Evolutionary conservation across 306 rosid species (phyloP), one percentile per base, ranked within the genome.

Genomic region (Aeschynomene evenia): DNA sequence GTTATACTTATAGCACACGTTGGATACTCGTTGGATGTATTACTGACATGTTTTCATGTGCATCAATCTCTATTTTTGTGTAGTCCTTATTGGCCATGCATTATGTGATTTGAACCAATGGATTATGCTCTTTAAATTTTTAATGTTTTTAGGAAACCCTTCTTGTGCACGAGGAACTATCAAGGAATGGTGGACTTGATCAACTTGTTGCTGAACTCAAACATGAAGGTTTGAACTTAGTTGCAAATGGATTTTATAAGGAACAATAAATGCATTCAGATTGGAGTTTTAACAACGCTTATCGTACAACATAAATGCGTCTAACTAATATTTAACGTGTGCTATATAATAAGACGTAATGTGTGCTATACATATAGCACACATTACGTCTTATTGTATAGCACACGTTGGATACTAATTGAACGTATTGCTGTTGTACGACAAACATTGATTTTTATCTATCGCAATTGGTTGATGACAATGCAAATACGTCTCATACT

Each of bases 131-230:
- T 51, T 48, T 62, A 39, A 56, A n/a, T 59, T 53, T 21, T 9
- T 55, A 63, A 11, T 80, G 40, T 57, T 77, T 70, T 36, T 79
- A 91, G 97, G 94, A 94, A 88, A 94, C 96, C 22, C 95, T 94
- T 64, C 90, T 94, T 54, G 86, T 94, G 18, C 99, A 94, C 83
- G 74, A 84, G 79, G 92, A 85, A 73, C 79, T 91, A 67, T 29
- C 82, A 28, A 63, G 13, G 22, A 80, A 83, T 68, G 87, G 88
- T 31, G 83, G 68, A 39, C 77, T 94, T 18, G 34, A 68, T 52
- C 70, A 77, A 54, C 84, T 91, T 51, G 45, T 91, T 21, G 57
- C 73, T 48, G 92, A 81, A 78, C 99, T 94, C 71, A 80, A 63
- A 52, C 20, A 11, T 0, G 82, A 73, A 88, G 99, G 97, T 91